Percentiles rank a stretch among this genome's conserved stretches.
phyloP scores from a whole-genome alignment of 2,329 filamentous ascomycete species.

The Xylariomycetidae sp. region DNA sequence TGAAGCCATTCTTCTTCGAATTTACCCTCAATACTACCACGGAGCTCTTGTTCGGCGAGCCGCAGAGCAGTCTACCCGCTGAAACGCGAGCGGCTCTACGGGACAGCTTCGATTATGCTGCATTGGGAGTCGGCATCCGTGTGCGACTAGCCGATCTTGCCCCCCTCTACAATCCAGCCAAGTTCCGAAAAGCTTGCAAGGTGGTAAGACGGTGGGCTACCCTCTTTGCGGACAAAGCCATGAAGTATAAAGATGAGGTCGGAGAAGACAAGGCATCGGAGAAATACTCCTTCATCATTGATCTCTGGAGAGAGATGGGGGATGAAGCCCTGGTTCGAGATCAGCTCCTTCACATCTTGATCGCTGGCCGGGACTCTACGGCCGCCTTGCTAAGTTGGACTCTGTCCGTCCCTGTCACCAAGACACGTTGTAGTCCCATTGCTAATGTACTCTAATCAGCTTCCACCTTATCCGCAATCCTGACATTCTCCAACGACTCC shows the following conservation, averaged over 20 bases:
- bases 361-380: constrained; percentile 16
- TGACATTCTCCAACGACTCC: constrained; percentile 7
- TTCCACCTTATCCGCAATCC: constrained; percentile 16
- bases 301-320: constrained; percentile 15
- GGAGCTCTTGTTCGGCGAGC: constrained; percentile 17
- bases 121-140: constrained; percentile 6
- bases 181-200: constrained; percentile 9
- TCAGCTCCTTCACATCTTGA: constrained; percentile 15
- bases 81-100: constrained; percentile 10
- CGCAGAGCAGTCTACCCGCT: constrained; percentile 13
- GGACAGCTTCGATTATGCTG: constrained; percentile 17
- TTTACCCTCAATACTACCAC: constrained; percentile 19
- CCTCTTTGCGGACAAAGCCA: constrained; percentile 27
- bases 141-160: constrained; percentile 12
- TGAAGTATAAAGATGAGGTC: constrained; percentile 6
- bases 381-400: constrained; percentile 16
- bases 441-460: no score
- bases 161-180: constrained; percentile 9
- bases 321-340: constrained; percentile 11
- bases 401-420: constrained; percentile 5
- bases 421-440: no score
- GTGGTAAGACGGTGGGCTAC: constrained; percentile 15
- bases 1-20: constrained; percentile 19
- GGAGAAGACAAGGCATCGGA: constrained; percentile 16
- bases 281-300: constrained; percentile 41